phyloP scores from a whole-genome alignment of 2,329 filamentous ascomycete species.

The Escovopsis sp. region DNA sequence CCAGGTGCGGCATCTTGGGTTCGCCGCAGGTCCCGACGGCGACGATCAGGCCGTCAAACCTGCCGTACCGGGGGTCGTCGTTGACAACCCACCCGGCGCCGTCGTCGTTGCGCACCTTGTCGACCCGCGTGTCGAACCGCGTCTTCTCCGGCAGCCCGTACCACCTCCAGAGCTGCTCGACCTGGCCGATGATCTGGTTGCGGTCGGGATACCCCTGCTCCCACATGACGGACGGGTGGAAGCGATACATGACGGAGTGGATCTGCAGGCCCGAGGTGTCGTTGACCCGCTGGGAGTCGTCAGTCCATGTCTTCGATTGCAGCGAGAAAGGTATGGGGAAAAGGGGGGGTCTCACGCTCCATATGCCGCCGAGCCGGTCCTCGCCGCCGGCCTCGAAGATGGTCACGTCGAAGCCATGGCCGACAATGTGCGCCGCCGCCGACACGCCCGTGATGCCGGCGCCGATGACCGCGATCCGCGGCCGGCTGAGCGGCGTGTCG shows the following conservation, averaged over 20 bases:
- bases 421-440: conserved; percentile 67
- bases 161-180: conserved; percentile 56
- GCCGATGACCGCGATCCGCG: conserved; percentile 55
- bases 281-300: conserved; percentile 48
- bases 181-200: conserved; percentile 58
- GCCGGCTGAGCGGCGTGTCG: conserved; percentile 38
- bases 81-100: conserved; percentile 68
- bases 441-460: conserved; percentile 63
- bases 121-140: conserved; percentile 54
- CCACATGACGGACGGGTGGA: conserved; percentile 68
- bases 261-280: conserved; percentile 73
- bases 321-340: neutral
- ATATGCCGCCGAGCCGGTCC: conserved; percentile 61
- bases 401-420: conserved; percentile 69
- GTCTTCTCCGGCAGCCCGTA: conserved; percentile 61
- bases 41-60: conserved; percentile 65
- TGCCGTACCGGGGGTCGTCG: conserved; percentile 54
- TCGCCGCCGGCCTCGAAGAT: conserved; percentile 61
- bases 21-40: conserved; percentile 72
- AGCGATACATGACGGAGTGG: conserved; percentile 76
- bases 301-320: neutral
- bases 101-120: conserved; percentile 53
- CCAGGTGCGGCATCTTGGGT: conserved; percentile 55
- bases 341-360: conserved; percentile 43
- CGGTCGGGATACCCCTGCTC: conserved; percentile 62